Evolutionary conservation across 305 asterid genomes (phyloP).

Genomic region (Fraxinus sp.): DNA sequence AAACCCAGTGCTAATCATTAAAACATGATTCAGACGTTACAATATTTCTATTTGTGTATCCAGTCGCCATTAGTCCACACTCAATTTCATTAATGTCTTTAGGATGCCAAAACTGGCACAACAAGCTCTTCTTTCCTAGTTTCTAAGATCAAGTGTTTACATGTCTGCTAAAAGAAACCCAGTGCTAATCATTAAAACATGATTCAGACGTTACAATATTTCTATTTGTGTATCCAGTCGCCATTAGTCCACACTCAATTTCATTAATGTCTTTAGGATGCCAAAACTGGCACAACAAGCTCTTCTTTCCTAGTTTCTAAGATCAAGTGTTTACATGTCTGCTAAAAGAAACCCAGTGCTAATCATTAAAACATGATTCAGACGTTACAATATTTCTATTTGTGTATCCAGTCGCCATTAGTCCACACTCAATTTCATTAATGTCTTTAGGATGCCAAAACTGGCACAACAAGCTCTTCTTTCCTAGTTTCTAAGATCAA

Average conservation of each 20-base stretch:
- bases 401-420: neutral
- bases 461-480: constrained; percentile 6
- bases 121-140: constrained; percentile 5
- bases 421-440: constrained; percentile 13
- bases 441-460: constrained; percentile 18
- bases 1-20: constrained; percentile 1
- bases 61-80: constrained; percentile 3
- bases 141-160: constrained; percentile 12
- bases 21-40: neutral
- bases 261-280: constrained; percentile 22
- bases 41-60: neutral
- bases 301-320: constrained; percentile 5
- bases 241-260: constrained; percentile 8
- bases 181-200: constrained; percentile 3
- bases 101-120: constrained; percentile 7
- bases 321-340: constrained; percentile 14
- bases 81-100: constrained; percentile 21
- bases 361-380: neutral
- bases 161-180: constrained; percentile 6
- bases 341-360: constrained; percentile 17
- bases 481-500: constrained; percentile 14
- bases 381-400: neutral
- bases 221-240: neutral
- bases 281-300: constrained; percentile 11
- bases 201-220: neutral